These are phyloP conservation scores for Hirsutella rhossiliensis DNA, from an alignment of 2,329 filamentous ascomycete species.

Conservation along the genomic window DNA sequence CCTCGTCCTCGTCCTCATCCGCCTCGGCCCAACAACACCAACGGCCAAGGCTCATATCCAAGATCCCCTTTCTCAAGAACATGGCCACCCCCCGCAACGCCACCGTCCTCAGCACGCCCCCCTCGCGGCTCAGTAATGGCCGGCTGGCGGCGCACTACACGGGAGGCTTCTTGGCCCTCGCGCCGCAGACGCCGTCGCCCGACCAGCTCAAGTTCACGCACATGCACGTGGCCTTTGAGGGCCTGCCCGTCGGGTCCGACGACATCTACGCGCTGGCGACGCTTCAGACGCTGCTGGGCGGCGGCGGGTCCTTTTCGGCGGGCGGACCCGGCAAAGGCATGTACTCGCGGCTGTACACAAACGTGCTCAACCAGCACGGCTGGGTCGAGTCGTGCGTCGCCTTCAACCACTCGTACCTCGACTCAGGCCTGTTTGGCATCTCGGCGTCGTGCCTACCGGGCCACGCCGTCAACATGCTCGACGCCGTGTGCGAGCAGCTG, in stretches of 20 bases:
- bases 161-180: constrained; percentile 81
- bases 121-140: constrained; percentile 38
- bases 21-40: constrained; percentile 17
- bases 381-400: constrained; percentile 95
- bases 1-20: constrained; percentile 10
- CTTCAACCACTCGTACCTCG: constrained; percentile 96
- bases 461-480: constrained; percentile 72
- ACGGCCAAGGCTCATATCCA: constrained; percentile 48
- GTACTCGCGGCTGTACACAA: constrained; percentile 96
- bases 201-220: constrained; percentile 74
- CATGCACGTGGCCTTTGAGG: constrained; percentile 93
- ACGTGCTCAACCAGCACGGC: constrained; percentile 91
- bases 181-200: constrained; percentile 67
- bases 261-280: constrained; percentile 96
- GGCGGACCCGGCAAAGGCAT: constrained; percentile 97
- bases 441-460: constrained; percentile 72
- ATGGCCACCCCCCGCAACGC: constrained; percentile 58
- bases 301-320: constrained; percentile 91
- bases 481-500: constrained; percentile 89
- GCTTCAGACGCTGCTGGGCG: constrained; percentile 87
- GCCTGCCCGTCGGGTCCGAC: constrained; percentile 74
- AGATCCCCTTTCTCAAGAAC: constrained; percentile 82
- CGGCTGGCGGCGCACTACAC: constrained; percentile 68
- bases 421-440: constrained; percentile 92
- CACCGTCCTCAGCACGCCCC: constrained; percentile 35